Base-by-base conservation (phyloP, 2,329 filamentous ascomycete species). In the Cryphonectria japonica region DNA sequence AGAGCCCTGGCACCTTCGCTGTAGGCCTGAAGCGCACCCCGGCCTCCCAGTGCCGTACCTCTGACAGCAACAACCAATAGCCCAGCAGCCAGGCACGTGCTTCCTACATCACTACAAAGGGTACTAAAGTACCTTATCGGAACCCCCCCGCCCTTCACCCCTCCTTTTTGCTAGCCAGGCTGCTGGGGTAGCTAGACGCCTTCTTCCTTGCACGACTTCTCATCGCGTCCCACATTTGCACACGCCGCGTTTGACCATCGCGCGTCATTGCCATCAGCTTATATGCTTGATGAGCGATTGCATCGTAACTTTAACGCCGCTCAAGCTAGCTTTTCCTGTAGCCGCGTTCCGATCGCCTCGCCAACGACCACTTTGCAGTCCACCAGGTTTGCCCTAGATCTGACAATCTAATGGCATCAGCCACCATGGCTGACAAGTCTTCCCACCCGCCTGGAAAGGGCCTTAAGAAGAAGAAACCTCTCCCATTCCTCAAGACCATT, bases 401-500 rank as follows among this genome's bases (percentile, higher is more conserved):
- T 39, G n/a, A 50, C 16, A 29, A 29, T 32, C 22, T n/a, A 19
- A 37, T 57, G 32, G 39, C 9, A 52, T 1, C 13, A n/a, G 50
- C 19, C 32, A 41, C 29, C 32, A 71, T 71, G 71, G 66, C 61
- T 60, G 69, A 71, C 43, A 39, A n/a, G 5, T n/a, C 61, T n/a
- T 66, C 50, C 16, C 32, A 37, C n/a, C 14, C 65, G 41, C 69
- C 67, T 69, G 69, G 32, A 32, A 67, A 69, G 41, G 65, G 70
- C 3, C 59, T 74, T 1, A 77, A 75, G 66, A 77, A 64, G 37
- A 75, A 73, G 70, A 74, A 68, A 73, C 64, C 68, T 3, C 64
- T 78, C 37, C 76, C 75, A 26, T 79, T 79, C 71, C 76, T 76
- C 29, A 72, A 72, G 34, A 68, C 54, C 22, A 54, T 54, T 16